Conservation (phyloP, 2,329 filamentous ascomycete genomes). For the Conoideocrella luteorostrata region DNA sequence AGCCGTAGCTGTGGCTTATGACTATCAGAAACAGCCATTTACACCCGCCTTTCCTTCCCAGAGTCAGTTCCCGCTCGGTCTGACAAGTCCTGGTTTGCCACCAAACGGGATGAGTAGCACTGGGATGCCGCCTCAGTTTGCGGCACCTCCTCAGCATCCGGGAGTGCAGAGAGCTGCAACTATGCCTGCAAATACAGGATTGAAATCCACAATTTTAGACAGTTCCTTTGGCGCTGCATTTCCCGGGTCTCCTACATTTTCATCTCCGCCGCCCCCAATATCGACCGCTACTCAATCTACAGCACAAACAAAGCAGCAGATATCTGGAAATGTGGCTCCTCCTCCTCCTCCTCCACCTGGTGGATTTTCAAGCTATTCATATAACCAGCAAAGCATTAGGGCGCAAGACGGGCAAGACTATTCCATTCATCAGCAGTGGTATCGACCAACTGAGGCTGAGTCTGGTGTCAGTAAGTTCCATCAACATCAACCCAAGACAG, state of each 20-base stretch:
- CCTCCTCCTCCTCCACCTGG: conserved; percentile 39
- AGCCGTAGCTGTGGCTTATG: conserved; percentile 50
- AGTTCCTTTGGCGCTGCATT: conserved; percentile 34
- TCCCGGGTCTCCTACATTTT: conserved; percentile 37
- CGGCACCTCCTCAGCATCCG: conserved; percentile 32
- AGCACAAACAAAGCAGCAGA: conserved; percentile 22
- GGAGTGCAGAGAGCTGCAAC: conserved; percentile 42
- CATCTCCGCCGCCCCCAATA: conserved; percentile 27
- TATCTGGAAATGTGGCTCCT: conserved; percentile 30
- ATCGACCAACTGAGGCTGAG: conserved; percentile 61
- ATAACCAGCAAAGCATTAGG: conserved; percentile 23
- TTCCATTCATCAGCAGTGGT: conserved; percentile 60
- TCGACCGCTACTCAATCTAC: conserved; percentile 7
- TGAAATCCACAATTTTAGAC: conserved; percentile 15
- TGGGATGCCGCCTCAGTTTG: conserved; percentile 35
- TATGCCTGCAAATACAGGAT: conserved; percentile 36
- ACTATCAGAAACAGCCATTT: conserved; percentile 48
- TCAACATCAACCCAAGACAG: conserved; percentile 36
- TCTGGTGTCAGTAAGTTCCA: conserved; percentile 23
- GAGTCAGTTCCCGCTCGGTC: conserved; percentile 33
- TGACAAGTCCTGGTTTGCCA: conserved; percentile 34
- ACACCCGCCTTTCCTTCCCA: conserved; percentile 45
- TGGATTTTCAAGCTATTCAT: conserved; percentile 51
- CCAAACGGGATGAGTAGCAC: background rate
- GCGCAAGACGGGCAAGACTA: conserved; percentile 37